Base-by-base conservation (phyloP, 345 rosid species). In the Psidium friedrichsthalianum region DNA sequence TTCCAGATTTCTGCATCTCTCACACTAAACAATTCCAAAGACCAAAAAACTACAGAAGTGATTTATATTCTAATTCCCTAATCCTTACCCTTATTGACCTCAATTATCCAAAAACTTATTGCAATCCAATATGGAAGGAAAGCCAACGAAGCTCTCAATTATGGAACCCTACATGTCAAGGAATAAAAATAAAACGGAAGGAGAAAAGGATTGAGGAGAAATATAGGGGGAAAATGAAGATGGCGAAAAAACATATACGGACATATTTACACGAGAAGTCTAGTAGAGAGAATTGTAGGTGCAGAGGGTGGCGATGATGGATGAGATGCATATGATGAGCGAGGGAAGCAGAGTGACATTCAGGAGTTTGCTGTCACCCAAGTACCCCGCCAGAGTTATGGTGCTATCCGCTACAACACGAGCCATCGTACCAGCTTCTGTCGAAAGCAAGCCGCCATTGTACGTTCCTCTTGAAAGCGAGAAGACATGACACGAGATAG, bases 401-500 rank as follows among this genome's bases (percentile, higher is more conserved):
- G 98, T 98, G 54, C 56, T 98, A 86, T 98, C 99, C 6, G 99
- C 99, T 51, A 98, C 92, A 11, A 96, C 99, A n/a, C 99, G 91
- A 80, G 99, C 99, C 59, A 96, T 88, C 0, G 99, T 98, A 55
- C 99, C 99, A 2, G 99, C 99, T 91, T 98, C 99, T 8, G 99
- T 98, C 2, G 99, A 98, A 3, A 98, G 93, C 56, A 98, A 87
- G 27, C 99, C 99, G 1, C 99, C 99, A 54, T 98, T 98, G 93
- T 93, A 98, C 29, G 99, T 98, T 89, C 99, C 99, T 3, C 95
- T 93, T 1, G 99, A 94, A 57, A 96, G 96, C 90, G 91, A 29
- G 99, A 95, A 13, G 99, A 96, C 99, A 98, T 96, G 51, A 98
- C 99, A 13, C 98, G 92, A 40, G 99, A 98, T 18, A 98, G 94